Percentiles rank a stretch among this genome's conserved stretches.
These are phyloP conservation scores for Solanum pimpinellifolium DNA, from an alignment of 257 asterid genomes.

Conservation along the genomic window DNA sequence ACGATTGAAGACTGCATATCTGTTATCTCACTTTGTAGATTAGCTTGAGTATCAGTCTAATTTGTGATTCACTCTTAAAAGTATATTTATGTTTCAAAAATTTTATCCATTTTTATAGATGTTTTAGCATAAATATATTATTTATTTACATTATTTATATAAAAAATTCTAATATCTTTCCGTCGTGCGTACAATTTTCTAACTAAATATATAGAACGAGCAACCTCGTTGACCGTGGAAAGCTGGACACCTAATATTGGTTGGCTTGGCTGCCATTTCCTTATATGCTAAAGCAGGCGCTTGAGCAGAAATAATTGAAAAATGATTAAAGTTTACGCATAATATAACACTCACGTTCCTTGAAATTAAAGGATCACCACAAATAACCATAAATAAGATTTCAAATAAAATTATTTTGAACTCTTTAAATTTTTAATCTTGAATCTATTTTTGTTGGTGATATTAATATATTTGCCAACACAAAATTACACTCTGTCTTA, in stretches of 20 bases:
- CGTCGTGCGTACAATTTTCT: not conserved
- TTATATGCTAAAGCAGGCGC: not conserved
- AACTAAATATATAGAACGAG: not conserved
- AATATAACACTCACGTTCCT: not conserved
- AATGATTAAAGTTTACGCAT: not conserved
- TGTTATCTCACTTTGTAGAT: not conserved
- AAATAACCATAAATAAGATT: not conserved
- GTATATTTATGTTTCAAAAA: no score
- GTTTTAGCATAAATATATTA: no score
- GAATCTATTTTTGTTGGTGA: not conserved
- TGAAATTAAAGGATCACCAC: not conserved
- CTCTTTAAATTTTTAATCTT: no score
- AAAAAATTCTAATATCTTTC: rapidly evolving
- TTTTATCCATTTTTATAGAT: no score
- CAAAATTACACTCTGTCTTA: not conserved
- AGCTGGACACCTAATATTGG: not conserved
- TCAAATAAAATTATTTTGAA: no score
- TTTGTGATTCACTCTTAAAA: not conserved
- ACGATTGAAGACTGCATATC: not conserved
- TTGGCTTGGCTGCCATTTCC: not conserved
- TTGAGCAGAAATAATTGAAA: not conserved
- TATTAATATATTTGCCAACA: not conserved
- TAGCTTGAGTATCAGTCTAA: not conserved
- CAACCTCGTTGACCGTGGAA: not conserved
- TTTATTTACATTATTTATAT: no score